Percentiles rank a stretch among this genome's conserved stretches.
phyloP scores from a whole-genome alignment of 169 alveolate species.

The Eimeria falciformis region DNA sequence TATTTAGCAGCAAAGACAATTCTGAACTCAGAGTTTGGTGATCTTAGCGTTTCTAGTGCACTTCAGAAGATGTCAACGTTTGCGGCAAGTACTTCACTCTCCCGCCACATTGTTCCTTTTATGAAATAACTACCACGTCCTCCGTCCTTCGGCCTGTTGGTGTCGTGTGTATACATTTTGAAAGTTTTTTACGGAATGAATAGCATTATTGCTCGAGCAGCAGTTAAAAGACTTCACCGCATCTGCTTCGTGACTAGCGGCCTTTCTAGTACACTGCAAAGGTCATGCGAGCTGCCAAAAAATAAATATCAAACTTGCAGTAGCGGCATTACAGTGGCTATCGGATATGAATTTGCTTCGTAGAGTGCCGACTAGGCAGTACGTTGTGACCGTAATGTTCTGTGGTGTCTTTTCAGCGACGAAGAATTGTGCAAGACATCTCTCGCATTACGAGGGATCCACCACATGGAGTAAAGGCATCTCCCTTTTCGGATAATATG shows the following conservation, averaged over 20 bases:
- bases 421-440: conserved; percentile 74
- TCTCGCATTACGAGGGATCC: conserved; percentile 85
- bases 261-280: neutral
- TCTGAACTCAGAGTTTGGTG: neutral
- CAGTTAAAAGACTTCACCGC: neutral
- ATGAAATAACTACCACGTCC: neutral
- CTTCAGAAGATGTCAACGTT: conserved; percentile 50
- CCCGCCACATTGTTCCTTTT: neutral
- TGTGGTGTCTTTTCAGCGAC: conserved; percentile 27
- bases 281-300: neutral
- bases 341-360: neutral
- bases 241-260: neutral
- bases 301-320: neutral
- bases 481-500: conserved; percentile 96
- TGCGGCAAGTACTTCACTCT: conserved; percentile 14
- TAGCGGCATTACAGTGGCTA: neutral
- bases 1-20: no score
- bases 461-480: conserved; percentile 95
- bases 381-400: no score
- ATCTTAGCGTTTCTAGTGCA: neutral
- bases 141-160: neutral
- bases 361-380: no score
- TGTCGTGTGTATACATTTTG: neutral
- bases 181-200: neutral
- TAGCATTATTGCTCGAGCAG: neutral